Evolutionary conservation across 2,329 filamentous ascomycete genomes (phyloP), one percentile per base, ranked within the genome.

Genomic region (Fragosphaeria purpurea): DNA sequence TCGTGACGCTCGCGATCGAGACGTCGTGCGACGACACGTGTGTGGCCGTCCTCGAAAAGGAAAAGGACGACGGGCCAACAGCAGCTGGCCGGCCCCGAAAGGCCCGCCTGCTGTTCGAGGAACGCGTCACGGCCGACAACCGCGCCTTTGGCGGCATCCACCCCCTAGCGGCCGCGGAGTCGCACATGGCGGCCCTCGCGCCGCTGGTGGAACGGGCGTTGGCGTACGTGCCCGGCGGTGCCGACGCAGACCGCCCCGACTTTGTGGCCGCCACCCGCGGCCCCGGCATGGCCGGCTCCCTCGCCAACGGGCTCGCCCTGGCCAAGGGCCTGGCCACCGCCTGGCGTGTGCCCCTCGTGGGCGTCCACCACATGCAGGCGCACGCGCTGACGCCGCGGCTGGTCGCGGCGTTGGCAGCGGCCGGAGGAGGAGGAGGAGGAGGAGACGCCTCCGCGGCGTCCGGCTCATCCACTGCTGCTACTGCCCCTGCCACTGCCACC

Each of bases 361-460:
- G 82, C 1, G 86, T 96, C 1, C 86, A 98, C 65, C 93, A 98
- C 66, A 97, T 98, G 93, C 90, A 96, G 65, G 93, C 90, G 9
- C 93, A 98, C 66, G 85, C 93, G 13, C 70, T 98, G 55, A 97
- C 93, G 13, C 86, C 91, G 12, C 77, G 88, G 8, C 76, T 98
- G 41, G 82, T 84, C 4, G 69, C 72, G 35, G 85, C 86, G 53
- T 22, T 56, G 55, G 10, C 48, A 12, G 44, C 5, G 9, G 33
- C 6, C 30, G 22, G 22, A 2, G 22, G 22, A 22, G 22, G 22
- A 22, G 22, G 22, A 22, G 22, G 35, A n/a, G 43, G n/a, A 6
- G 13, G 33, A 38, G n/a, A 33, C 7, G 34, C n/a, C 8, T 4
- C 5, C 12, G 2, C 13, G 48, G 22, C 12, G 35, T 10, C 12